Percentiles rank a stretch among this genome's conserved stretches.
These are phyloP conservation scores for Pichia sp. DNA, from an alignment of 1,139 yeast genomes.

Conservation along the genomic window DNA sequence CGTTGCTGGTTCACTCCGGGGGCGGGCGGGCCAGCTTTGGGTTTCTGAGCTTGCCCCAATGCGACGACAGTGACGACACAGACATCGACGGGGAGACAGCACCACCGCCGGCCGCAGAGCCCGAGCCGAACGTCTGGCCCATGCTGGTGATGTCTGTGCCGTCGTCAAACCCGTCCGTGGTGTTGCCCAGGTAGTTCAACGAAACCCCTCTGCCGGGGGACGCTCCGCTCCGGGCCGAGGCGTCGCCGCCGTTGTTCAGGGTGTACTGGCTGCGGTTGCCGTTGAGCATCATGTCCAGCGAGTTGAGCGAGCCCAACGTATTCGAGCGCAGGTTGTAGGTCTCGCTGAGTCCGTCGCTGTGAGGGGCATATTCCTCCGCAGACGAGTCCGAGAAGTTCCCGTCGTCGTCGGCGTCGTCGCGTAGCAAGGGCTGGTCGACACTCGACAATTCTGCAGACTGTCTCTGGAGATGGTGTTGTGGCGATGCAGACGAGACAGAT, in stretches of 20 bases:
- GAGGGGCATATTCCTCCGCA: neutral
- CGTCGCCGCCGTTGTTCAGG: neutral
- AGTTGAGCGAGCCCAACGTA: constrained; percentile 9
- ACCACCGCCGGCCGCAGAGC: no score
- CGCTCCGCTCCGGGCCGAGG: neutral
- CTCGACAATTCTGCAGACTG: constrained; percentile 7
- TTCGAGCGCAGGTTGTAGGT: constrained; percentile 4
- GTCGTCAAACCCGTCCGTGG: constrained; percentile 1
- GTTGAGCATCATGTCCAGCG: constrained; percentile 11
- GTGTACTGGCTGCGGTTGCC: constrained; percentile 7
- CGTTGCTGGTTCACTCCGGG: no score
- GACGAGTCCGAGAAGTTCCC: constrained; percentile 7
- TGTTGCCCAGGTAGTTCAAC: constrained; percentile 9
- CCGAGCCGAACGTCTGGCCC: no score
- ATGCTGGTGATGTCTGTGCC: constrained; percentile 14
- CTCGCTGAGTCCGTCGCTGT: neutral
- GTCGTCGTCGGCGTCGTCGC: constrained; percentile 2
- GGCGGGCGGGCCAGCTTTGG: constrained; percentile 4
- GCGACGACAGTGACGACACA: neutral
- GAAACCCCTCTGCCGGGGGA: neutral
- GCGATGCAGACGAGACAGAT: neutral
- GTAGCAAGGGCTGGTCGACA: constrained; percentile 6
- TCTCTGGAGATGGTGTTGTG: neutral
- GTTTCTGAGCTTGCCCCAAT: constrained; percentile 1
- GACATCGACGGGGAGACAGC: neutral